Evolutionary conservation across 148 eudicot genomes (phyloP).

Genomic region (Camellia japonica): DNA sequence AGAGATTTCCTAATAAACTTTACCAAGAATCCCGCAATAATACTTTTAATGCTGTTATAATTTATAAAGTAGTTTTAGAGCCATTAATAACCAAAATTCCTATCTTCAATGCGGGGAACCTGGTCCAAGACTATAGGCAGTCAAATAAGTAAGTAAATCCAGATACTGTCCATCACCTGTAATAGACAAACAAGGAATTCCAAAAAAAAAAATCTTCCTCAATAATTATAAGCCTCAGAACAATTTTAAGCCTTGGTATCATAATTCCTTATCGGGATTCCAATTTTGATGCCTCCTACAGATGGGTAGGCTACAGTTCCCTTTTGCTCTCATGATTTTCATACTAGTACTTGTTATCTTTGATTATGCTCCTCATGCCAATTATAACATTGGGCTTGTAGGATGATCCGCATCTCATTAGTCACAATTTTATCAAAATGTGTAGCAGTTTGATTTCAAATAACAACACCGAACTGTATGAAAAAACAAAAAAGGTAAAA

Average conservation of each 20-base stretch:
- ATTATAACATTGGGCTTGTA: not conserved
- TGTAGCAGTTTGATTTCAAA: too few relatives aligned
- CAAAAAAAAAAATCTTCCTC: not conserved
- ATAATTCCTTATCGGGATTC: not conserved
- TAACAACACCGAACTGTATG: too few relatives aligned
- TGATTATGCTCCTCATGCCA: not conserved
- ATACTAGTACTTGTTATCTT: not conserved
- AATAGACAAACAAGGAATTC: not conserved
- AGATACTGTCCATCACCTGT: not conserved
- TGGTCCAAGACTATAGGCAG: not conserved
- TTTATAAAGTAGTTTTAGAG: not conserved
- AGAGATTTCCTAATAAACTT: not conserved
- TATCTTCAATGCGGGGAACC: not conserved
- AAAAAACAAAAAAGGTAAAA: too few relatives aligned
- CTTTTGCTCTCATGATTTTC: not conserved
- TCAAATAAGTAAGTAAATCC: constrained; percentile 1
- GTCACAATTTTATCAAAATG: not conserved
- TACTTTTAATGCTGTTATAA: not conserved
- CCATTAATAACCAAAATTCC: constrained; percentile 2
- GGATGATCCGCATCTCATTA: not conserved
- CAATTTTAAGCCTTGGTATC: not conserved
- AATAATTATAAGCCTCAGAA: not conserved
- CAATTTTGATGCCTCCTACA: not conserved
- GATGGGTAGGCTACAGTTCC: not conserved
- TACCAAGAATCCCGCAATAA: not conserved